phyloP scores from a whole-genome alignment of 2,329 filamentous ascomycete species.

The Aspergillus intermedius region DNA sequence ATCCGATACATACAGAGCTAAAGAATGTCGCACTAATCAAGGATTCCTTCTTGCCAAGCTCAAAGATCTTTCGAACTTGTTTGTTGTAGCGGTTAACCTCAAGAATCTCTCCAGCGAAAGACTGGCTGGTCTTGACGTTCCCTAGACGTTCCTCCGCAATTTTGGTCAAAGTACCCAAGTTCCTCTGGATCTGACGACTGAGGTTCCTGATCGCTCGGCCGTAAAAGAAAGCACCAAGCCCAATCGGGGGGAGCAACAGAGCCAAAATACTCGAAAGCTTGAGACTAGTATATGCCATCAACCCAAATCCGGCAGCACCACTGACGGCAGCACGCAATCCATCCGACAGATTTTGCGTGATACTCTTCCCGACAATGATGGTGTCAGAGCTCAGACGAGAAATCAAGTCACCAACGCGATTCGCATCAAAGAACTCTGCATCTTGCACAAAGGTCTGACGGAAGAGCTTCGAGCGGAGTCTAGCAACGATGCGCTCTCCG shows the following conservation, averaged over 20 bases:
- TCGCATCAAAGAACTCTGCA: constrained; percentile 97
- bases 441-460: constrained; percentile 92
- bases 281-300: constrained; percentile 94
- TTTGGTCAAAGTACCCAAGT: constrained; percentile 85
- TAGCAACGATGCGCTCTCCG: constrained; percentile 86
- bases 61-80: constrained; percentile 87
- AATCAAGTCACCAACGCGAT: constrained; percentile 91
- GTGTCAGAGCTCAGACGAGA: constrained; percentile 93
- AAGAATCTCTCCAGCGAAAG: constrained; percentile 86
- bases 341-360: constrained; percentile 95
- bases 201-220: constrained; percentile 82
- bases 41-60: constrained; percentile 78
- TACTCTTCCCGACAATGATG: constrained; percentile 96
- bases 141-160: constrained; percentile 97
- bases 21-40: constrained; percentile 90
- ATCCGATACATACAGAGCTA: constrained; percentile 42
- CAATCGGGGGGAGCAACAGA: constrained; percentile 84
- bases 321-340: constrained; percentile 88
- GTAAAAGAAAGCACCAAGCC: constrained; percentile 84
- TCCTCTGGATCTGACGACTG: constrained; percentile 88
- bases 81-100: constrained; percentile 87
- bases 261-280: constrained; percentile 82
- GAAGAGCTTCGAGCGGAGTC: constrained; percentile 83
- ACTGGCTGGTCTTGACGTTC: constrained; percentile 93
- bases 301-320: constrained; percentile 76